Percentiles rank a stretch among this genome's conserved stretches.
Conservation (phyloP, 2,329 filamentous ascomycete genomes). For the Fusarium falciforme region DNA sequence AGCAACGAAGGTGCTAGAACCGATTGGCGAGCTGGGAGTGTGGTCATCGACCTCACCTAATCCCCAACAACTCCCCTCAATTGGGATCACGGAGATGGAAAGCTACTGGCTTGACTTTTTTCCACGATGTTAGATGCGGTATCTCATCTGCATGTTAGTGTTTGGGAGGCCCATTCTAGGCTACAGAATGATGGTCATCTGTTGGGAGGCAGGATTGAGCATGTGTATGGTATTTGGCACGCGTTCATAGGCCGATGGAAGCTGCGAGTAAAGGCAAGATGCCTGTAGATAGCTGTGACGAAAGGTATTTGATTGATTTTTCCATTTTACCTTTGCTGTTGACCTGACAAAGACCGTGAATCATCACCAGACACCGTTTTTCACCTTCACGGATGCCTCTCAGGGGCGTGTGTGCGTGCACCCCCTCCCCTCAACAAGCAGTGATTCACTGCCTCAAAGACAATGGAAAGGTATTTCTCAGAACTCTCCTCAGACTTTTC, state of each 20-base stretch:
- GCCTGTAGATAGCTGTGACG: constrained; percentile 11
- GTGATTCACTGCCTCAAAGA: constrained; percentile 20
- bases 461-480: background rate
- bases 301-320: constrained; percentile 6
- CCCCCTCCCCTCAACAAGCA: background rate
- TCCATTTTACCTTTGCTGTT: background rate
- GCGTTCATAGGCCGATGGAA: background rate
- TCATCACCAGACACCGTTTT: background rate
- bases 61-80: background rate
- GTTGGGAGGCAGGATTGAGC: background rate
- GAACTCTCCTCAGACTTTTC: too few species aligned
- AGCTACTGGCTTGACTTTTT: background rate
- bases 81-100: background rate
- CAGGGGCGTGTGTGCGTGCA: background rate
- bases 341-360: background rate
- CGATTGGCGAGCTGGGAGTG: constrained; percentile 5
- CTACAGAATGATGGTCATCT: background rate
- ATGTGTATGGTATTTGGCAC: constrained; percentile 5
- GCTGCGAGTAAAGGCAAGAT: background rate
- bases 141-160: background rate
- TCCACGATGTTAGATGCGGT: background rate
- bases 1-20: background rate
- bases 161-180: constrained; percentile 6
- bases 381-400: background rate
- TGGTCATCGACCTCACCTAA: constrained; percentile 40